Base-by-base conservation (phyloP, 176 grass and related monocot species). In the Oryza meyeriana region DNA sequence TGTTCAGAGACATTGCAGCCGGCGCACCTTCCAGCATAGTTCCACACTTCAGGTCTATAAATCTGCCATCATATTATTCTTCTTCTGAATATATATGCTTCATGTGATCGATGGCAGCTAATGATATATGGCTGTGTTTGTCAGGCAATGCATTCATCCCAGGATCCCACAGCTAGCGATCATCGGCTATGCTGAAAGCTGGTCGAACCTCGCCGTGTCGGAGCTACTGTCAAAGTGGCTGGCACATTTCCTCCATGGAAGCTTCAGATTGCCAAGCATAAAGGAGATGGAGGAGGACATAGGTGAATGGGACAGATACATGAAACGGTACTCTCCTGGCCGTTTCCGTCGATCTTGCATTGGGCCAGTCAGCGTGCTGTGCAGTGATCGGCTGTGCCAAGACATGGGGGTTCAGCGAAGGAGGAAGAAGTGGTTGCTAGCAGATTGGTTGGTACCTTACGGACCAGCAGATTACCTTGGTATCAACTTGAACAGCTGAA, bases 31-130 rank as follows among this genome's bases (percentile, higher is more conserved):
- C 75, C 44, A 75, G 48, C 20, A 91, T 71, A 30, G 64, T 84
- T 50, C 84, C 89, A 50, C 74, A 84, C 10, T 84, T 84, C 27
- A 91, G 84, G 89, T 91, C 39, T 44, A 7, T 24, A 52, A 55
- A n/a, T 55, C 18, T 55, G 6, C 1, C 48, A 52, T 20, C 45
- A 48, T 48, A n/a, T n/a, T n/a, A n/a, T n/a, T n/a, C n/a, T n/a
- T n/a, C n/a, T n/a, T n/a, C n/a, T n/a, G n/a, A n/a, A n/a, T n/a
- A n/a, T n/a, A n/a, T n/a, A n/a, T n/a, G n/a, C n/a, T 57, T 3
- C 2, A 58, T n/a, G 22, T 58, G 22, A 58, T 58, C 6, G 22
- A 58, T 58, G 18, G 52, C 22, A 10, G 1, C 22, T 24, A 7
- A 10, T 58, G 52, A 58, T 58, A 2, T 58, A 2, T 58, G 52